phyloP scores from a whole-genome alignment of 2,329 filamentous ascomycete genomes.

The Aspergillus arachidicola region DNA sequence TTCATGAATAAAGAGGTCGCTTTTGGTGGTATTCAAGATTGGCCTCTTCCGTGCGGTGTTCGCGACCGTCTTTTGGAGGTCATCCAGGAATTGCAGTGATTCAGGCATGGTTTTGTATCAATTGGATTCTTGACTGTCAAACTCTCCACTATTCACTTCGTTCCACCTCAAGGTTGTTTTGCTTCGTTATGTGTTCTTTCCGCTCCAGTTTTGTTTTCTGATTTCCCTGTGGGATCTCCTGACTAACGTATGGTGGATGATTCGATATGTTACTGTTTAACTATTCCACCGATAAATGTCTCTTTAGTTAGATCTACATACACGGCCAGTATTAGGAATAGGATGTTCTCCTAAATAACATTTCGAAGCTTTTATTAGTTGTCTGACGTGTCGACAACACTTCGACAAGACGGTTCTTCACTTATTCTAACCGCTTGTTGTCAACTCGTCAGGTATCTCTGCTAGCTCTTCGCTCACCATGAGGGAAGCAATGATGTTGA shows the following conservation, averaged over 20 bases:
- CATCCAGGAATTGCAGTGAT: neutral
- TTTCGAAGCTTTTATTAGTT: no score
- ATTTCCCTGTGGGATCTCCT: neutral
- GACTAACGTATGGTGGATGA: neutral
- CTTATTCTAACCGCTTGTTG: neutral
- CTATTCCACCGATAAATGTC: neutral
- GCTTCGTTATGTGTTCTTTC: neutral
- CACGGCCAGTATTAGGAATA: neutral
- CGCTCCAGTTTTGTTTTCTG: neutral
- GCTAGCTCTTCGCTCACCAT: no score
- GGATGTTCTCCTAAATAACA: fast-evolving
- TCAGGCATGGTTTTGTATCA: neutral
- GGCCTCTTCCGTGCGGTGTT: neutral
- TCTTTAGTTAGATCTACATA: neutral
- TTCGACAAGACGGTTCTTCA: neutral
- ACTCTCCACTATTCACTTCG: neutral
- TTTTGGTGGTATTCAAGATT: neutral
- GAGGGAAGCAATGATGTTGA: no score
- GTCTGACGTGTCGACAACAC: no score
- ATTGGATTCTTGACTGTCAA: neutral
- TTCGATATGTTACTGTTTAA: neutral
- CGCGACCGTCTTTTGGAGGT: neutral
- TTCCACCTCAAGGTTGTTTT: neutral
- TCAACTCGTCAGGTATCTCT: no score
- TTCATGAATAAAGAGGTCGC: neutral